These are phyloP conservation scores for Lizonia empirigonia DNA, from an alignment of 2,329 filamentous ascomycete genomes.

Conservation along the genomic window DNA sequence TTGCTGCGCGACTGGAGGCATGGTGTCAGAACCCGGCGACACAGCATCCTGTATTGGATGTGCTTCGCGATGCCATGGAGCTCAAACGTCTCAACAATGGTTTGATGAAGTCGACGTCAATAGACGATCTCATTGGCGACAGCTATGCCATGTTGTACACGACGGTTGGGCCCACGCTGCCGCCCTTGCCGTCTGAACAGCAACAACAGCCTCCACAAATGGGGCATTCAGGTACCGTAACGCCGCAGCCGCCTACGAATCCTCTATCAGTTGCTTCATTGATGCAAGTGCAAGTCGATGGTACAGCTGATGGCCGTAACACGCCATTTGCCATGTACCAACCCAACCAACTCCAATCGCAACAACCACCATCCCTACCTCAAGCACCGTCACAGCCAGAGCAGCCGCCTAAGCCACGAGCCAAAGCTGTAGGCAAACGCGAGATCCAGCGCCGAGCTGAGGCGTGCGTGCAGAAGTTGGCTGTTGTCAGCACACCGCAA, in stretches of 20 bases:
- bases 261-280: conserved; percentile 38
- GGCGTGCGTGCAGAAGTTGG: conserved; percentile 55
- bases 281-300: conserved; percentile 43
- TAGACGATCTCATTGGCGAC: conserved; percentile 94
- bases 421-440: conserved; percentile 64
- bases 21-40: conserved; percentile 61
- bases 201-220: conserved; percentile 25
- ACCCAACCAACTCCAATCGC: conserved; percentile 31
- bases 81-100: conserved; percentile 82
- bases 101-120: conserved; percentile 81
- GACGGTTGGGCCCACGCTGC: conserved; percentile 66
- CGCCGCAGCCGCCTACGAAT: conserved; percentile 19
- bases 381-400: conserved; percentile 29
- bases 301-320: conserved; percentile 24
- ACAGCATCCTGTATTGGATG: conserved; percentile 60
- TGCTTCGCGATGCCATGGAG: conserved; percentile 70
- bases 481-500: conserved; percentile 36
- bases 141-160: conserved; percentile 80
- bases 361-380: conserved; percentile 15
- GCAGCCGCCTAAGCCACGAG: conserved; percentile 43
- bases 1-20: conserved; percentile 64
- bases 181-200: conserved; percentile 54
- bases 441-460: conserved; percentile 66
- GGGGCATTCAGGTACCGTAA: conserved; percentile 1
- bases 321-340: conserved; percentile 36